Conservation (phyloP, 1,139 yeast genomes). For the Magnusiomyces magnusii region DNA sequence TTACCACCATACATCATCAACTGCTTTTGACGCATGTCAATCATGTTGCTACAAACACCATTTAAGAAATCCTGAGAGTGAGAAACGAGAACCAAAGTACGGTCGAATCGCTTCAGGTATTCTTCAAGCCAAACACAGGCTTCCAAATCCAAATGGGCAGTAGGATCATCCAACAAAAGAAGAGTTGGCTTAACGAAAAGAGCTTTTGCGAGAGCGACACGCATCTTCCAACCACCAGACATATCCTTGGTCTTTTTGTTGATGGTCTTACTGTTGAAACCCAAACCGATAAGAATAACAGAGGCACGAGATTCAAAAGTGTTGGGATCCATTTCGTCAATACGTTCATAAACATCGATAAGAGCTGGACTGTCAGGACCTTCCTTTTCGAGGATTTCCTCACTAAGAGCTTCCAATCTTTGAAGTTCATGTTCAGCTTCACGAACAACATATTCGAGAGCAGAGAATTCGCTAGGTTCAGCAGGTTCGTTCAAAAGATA, state of each 20-base stretch:
- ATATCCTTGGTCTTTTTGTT: slow-evolving; percentile 90
- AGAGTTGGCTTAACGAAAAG: slow-evolving; percentile 61
- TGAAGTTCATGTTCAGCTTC: slow-evolving; percentile 93
- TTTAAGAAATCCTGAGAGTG: slow-evolving; percentile 99
- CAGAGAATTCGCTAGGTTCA: slow-evolving; percentile 83
- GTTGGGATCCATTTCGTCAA: slow-evolving; percentile 91
- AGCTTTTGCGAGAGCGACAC: slow-evolving; percentile 83
- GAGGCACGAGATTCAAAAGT: slow-evolving; percentile 98
- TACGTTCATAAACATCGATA: slow-evolving; percentile 89
- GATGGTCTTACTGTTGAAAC: slow-evolving; percentile 82
- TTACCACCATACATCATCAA: slow-evolving; percentile 90
- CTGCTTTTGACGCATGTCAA: slow-evolving; percentile 84
- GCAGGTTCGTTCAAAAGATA: slow-evolving; percentile 97
- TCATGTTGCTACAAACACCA: slow-evolving; percentile 97
- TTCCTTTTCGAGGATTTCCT: slow-evolving; percentile 77
- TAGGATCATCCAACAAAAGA: slow-evolving; percentile 82
- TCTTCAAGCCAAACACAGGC: slow-evolving; percentile 99
- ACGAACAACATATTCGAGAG: slow-evolving; percentile 91
- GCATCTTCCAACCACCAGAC: slow-evolving; percentile 99
- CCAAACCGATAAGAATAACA: slow-evolving; percentile 91
- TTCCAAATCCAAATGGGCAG: slow-evolving; percentile 98
- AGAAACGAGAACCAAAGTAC: slow-evolving; percentile 88
- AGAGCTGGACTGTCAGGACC: slow-evolving; percentile 89
- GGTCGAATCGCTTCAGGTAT: slow-evolving; percentile 88
- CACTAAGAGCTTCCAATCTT: slow-evolving; percentile 85